A percentile compares a stretch with the other conserved stretches of the same genome.
These are phyloP conservation scores for Euphorbia schlechtendalii DNA, from an alignment of 441 rosid species.

Conservation along the genomic window DNA sequence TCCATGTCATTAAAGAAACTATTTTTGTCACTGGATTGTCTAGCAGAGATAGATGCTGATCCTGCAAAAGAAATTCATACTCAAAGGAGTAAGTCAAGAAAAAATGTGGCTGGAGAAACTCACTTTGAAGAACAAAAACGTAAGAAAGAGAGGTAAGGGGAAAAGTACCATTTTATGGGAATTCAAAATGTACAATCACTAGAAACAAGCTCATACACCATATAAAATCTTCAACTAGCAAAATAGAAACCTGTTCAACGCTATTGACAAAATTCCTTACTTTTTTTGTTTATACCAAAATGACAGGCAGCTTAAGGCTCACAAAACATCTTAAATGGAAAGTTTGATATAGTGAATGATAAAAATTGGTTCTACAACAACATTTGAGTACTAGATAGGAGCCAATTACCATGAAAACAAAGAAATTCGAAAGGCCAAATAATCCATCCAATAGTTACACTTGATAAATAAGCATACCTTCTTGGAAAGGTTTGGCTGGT, in stretches of 20 bases:
- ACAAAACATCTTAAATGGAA: not conserved
- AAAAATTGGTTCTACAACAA: conserved; percentile 9
- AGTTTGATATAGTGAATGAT: too few relatives aligned
- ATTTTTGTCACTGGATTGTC: conserved; percentile 28
- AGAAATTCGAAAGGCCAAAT: not conserved
- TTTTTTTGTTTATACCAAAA: not conserved
- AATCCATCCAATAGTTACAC: not conserved
- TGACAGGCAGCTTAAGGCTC: not conserved
- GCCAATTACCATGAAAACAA: not conserved
- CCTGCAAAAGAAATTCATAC: conserved; percentile 37
- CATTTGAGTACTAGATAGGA: not conserved
- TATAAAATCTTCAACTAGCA: not conserved
- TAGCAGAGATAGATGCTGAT: conserved; percentile 24
- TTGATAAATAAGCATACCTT: conserved; percentile 27
- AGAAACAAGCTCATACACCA: not conserved
- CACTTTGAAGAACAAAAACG: not conserved
- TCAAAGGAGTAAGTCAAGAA: not conserved
- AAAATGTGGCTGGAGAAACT: not conserved
- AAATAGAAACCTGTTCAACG: not conserved
- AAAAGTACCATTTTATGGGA: not conserved
- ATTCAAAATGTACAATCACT: not conserved
- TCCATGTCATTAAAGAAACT: conserved; percentile 42
- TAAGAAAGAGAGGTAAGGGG: not conserved
- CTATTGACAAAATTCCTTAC: not conserved
- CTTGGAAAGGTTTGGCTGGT: conserved; percentile 17